Base-by-base conservation (phyloP, 345 rosid genomes). In the Arabidopsis suecica region DNA sequence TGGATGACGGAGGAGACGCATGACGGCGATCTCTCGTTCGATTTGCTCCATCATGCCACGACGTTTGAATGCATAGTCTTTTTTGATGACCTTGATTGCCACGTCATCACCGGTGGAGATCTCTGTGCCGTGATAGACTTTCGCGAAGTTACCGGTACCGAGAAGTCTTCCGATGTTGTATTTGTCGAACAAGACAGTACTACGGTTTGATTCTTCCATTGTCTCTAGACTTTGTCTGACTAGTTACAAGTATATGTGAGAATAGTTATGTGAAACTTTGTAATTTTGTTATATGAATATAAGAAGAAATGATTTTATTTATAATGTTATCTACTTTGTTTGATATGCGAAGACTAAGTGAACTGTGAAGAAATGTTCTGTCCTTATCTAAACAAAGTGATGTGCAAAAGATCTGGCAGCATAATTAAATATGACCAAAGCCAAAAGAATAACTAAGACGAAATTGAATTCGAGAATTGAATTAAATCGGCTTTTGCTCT, bases 111-210 rank as follows among this genome's bases (percentile, higher is more conserved):
- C 85, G 0, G 87, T 77, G 6, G 75, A 58, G 4, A 86, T 65
- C n/a, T 84, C 78, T 16, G 80, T 86, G 7, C 91, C 96, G 34
- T 84, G 78, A 23, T 87, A 89, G 0, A 93, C 98, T 57, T 93
- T 91, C 4, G 97, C 97, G 76, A 93, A 91, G 55, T 89, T 85
- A 1, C 98, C 98, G 40, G 88, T 87, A 0, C 98, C 98, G 13
- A 91, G 61, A 2, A 93, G 22, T 69, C 79, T 74, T 33, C 93
- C 97, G 79, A 88, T 76, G 74, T 79, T 84, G 75, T 93, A 89
- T 74, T 84, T 89, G 49, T 87, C 89, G 32, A 91, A 87, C 41
- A 93, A 22, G 22, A 79, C 66, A 18, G 25, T 49, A 25, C 32
- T 28, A 28, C 56, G 72, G 32, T 75, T 80, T 5, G 73, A 65